phyloP scores from a whole-genome alignment of 2,329 filamentous ascomycete genomes.

The Macrophomina tecta region DNA sequence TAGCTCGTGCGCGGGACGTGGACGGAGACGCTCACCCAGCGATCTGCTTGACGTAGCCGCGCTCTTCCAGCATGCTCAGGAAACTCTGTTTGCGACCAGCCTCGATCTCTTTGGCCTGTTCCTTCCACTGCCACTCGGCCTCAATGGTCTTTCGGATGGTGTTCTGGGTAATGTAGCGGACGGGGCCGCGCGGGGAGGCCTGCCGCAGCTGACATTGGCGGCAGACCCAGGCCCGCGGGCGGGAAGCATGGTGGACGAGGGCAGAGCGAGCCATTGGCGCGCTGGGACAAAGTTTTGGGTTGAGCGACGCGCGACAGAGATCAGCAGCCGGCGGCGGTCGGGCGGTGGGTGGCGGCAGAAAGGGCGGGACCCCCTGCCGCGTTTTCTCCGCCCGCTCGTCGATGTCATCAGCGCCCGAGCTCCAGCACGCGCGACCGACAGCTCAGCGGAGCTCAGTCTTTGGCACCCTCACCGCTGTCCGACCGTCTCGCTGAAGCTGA shows the following conservation, averaged over 20 bases:
- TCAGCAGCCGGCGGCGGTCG: not conserved
- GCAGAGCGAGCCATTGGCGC: conserved; percentile 31
- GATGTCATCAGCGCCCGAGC: conserved; percentile 5
- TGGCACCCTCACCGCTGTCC: too few relatives aligned
- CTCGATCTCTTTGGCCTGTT: conserved; percentile 38
- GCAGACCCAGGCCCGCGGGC: conserved; percentile 38
- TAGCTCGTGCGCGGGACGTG: too few relatives aligned
- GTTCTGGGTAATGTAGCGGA: conserved; percentile 34
- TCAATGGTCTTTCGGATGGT: conserved; percentile 31
- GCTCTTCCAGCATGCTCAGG: conserved; percentile 70
- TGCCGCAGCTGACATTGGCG: conserved; percentile 33
- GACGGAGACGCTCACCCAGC: conserved; percentile 64
- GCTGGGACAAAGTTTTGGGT: not conserved
- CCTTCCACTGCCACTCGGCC: conserved; percentile 34
- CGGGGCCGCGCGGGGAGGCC: conserved; percentile 31
- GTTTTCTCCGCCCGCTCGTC: not conserved
- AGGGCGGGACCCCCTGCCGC: not conserved
- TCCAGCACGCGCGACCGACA: not conserved
- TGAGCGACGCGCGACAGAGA: conserved; percentile 6
- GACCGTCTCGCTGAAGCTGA: not conserved
- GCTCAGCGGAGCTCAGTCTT: not conserved
- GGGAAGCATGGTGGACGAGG: conserved; percentile 29
- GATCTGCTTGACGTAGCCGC: conserved; percentile 75
- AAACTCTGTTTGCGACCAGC: conserved; percentile 49
- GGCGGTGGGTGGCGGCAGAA: conserved; percentile 8